These are phyloP conservation scores for Lactifluus hygrophoroides DNA, from an alignment of 768 basidiomycete species.

Conservation along the genomic window DNA sequence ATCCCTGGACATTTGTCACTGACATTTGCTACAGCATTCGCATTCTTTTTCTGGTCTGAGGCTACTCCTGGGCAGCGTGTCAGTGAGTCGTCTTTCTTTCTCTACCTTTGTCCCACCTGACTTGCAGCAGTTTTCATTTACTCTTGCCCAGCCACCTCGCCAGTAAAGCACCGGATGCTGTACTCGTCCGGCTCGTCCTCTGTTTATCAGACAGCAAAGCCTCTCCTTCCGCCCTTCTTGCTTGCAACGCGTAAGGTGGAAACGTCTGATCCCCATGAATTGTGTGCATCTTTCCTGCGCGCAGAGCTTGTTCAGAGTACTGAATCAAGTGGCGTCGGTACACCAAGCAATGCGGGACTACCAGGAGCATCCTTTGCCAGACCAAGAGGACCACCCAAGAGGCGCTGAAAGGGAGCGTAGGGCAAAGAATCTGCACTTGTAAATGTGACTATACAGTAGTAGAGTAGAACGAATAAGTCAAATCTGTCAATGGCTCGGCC, in stretches of 20 bases:
- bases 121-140: slow-evolving; percentile 73
- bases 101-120: slow-evolving; percentile 1
- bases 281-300: slow-evolving; percentile 55
- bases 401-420: slow-evolving; percentile 25
- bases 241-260: slow-evolving; percentile 62
- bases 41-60: slow-evolving; percentile 60
- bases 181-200: slow-evolving; percentile 66
- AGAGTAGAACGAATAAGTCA: neutral
- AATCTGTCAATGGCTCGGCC: neutral
- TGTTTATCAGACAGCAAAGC: slow-evolving; percentile 49
- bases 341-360: slow-evolving; percentile 19
- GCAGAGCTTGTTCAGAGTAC: slow-evolving; percentile 41
- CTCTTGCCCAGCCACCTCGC: slow-evolving; percentile 74
- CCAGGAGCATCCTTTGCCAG: slow-evolving; percentile 52
- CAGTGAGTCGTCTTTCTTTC: slow-evolving; percentile 33
- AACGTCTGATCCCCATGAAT: slow-evolving; percentile 69
- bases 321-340: slow-evolving; percentile 18
- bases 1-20: slow-evolving; percentile 11
- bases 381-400: slow-evolving; percentile 61
- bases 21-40: slow-evolving; percentile 35
- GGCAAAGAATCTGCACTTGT: neutral
- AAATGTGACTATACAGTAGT: neutral
- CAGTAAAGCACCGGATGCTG: slow-evolving; percentile 81
- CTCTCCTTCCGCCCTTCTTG: slow-evolving; percentile 35
- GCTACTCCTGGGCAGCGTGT: slow-evolving; percentile 46